Percentiles rank a stretch among this genome's conserved stretches.
These are phyloP conservation scores for Dendrothele bispora DNA, from an alignment of 768 basidiomycete genomes.

Conservation along the genomic window DNA sequence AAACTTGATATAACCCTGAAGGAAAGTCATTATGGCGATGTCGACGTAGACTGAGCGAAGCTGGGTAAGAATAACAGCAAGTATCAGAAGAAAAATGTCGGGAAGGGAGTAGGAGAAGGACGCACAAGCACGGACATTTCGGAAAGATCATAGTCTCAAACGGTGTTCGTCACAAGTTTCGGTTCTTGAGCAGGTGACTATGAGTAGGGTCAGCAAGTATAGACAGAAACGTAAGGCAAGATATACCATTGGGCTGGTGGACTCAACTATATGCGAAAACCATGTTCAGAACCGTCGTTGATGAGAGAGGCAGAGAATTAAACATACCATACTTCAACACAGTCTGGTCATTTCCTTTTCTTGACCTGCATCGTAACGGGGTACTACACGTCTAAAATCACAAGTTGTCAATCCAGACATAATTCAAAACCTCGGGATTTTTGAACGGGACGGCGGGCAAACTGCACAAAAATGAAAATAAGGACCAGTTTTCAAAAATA, in stretches of 20 bases:
- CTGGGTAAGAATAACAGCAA: conserved; percentile 26
- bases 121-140: conserved; percentile 81
- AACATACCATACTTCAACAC: conserved; percentile 90
- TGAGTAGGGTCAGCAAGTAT: conserved; percentile 18
- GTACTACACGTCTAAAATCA: conserved; percentile 78
- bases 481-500: neutral
- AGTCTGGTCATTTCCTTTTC: conserved; percentile 91
- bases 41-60: conserved; percentile 70
- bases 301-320: neutral
- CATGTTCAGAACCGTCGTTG: conserved; percentile 7
- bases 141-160: conserved; percentile 88
- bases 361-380: conserved; percentile 83
- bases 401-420: conserved; percentile 81
- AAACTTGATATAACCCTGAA: conserved; percentile 94
- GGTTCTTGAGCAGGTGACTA: conserved; percentile 58
- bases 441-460: conserved; percentile 87
- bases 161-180: conserved; percentile 83
- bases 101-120: conserved; percentile 8
- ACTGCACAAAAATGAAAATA: conserved; percentile 45
- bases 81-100: neutral
- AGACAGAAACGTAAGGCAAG: neutral
- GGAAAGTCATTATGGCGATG: conserved; percentile 85
- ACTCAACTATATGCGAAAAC: conserved; percentile 58
- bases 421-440: conserved; percentile 77
- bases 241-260: conserved; percentile 71